A percentile compares a stretch with the other conserved stretches of the same genome.
phyloP scores from a whole-genome alignment of 805 yeast species.

The Starmerella etchellsii region DNA sequence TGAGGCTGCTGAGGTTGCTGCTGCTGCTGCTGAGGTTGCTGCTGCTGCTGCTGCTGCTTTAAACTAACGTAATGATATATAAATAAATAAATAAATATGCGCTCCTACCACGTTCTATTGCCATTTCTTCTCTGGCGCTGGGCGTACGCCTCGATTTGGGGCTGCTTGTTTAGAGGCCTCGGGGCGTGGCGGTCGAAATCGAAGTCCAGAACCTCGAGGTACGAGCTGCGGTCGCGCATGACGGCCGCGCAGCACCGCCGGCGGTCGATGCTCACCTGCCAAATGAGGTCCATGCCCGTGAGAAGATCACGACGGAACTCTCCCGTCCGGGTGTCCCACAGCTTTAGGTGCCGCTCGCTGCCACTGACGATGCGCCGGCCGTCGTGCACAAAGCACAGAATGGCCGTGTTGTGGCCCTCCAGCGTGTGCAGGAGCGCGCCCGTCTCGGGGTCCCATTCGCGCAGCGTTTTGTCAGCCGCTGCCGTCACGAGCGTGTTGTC shows the following conservation, averaged over 20 bases:
- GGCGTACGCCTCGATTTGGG: no score
- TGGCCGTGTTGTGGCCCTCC: slow-evolving; percentile 70
- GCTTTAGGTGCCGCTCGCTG: slow-evolving; percentile 69
- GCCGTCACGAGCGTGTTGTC: slow-evolving; percentile 75
- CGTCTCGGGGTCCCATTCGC: slow-evolving; percentile 84
- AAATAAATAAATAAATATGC: no score
- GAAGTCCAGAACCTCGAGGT: slow-evolving; percentile 75
- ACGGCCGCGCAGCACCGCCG: slow-evolving; percentile 85
- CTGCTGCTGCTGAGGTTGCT: no score
- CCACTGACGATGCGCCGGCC: slow-evolving; percentile 79
- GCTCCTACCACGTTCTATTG: no score
- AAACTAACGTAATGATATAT: no score
- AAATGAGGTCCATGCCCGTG: slow-evolving; percentile 68
- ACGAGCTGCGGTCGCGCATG: slow-evolving; percentile 55
- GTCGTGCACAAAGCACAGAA: slow-evolving; percentile 86
- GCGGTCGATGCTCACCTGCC: slow-evolving; percentile 87
- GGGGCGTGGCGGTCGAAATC: slow-evolving; percentile 35
- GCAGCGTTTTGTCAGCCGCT: slow-evolving; percentile 84
- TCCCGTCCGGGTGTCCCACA: slow-evolving; percentile 69
- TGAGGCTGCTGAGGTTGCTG: no score
- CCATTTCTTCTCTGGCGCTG: no score
- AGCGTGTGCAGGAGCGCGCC: slow-evolving; percentile 54
- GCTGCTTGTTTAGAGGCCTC: no score
- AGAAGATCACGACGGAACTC: slow-evolving; percentile 56
- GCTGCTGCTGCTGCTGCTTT: no score